These are phyloP conservation scores for Talaromyces sp. DNA, from an alignment of 2,329 filamentous ascomycete genomes.

Conservation along the genomic window DNA sequence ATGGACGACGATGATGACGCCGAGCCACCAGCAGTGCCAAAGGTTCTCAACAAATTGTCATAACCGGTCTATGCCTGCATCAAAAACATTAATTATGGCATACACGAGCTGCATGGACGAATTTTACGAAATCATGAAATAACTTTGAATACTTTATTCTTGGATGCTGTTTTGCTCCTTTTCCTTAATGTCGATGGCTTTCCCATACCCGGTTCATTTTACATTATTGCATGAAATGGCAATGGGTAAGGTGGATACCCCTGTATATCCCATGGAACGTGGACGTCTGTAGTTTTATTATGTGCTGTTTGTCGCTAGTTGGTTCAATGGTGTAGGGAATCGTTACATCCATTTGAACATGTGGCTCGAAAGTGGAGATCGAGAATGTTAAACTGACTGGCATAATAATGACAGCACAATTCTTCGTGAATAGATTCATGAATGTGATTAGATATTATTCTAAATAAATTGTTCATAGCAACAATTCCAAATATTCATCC, in stretches of 20 bases:
- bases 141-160: background rate
- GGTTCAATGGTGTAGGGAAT: background rate
- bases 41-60: background rate
- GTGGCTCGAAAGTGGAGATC: background rate
- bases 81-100: background rate
- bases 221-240: background rate
- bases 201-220: background rate
- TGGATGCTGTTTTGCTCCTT: background rate
- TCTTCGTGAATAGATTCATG: background rate
- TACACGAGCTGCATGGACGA: background rate
- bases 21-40: conserved; percentile 24
- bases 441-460: background rate
- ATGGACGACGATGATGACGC: conserved; percentile 45
- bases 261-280: conserved; percentile 12
- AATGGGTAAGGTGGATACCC: conserved; percentile 15
- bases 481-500: conserved; percentile 10
- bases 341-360: background rate
- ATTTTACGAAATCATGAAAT: background rate
- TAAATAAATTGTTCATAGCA: background rate
- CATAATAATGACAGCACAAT: background rate
- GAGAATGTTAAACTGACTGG: background rate
- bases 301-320: background rate
- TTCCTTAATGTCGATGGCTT: background rate
- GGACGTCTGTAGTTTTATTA: background rate
- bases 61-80: background rate